phyloP scores from a whole-genome alignment of 352 stramenopile species.

The Pythium plurisporium region DNA sequence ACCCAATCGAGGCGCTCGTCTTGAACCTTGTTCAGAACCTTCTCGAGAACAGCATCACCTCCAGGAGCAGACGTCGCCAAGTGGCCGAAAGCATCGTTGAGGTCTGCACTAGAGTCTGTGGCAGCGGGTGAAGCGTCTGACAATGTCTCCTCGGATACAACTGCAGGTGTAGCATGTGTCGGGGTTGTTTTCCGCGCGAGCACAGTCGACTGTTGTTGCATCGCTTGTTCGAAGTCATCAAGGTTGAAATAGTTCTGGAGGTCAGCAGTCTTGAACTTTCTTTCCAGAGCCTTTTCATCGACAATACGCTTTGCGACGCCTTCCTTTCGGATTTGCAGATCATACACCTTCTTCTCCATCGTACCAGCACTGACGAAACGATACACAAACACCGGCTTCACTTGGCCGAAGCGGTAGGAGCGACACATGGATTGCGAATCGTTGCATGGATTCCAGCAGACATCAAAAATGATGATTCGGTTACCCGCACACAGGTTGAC shows the following conservation, averaged over 20 bases:
- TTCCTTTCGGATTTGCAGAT: constrained; percentile 88
- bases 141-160: neutral
- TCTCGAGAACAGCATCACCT: constrained; percentile 47
- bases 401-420: constrained; percentile 90
- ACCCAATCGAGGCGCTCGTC: constrained; percentile 38
- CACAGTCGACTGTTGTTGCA: constrained; percentile 37
- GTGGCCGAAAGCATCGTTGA: neutral
- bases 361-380: constrained; percentile 88
- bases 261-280: constrained; percentile 78
- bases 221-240: constrained; percentile 72
- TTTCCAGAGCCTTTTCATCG: constrained; percentile 80
- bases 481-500: constrained; percentile 89
- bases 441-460: constrained; percentile 91
- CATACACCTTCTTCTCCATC: constrained; percentile 93
- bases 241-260: constrained; percentile 84
- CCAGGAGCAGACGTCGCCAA: constrained; percentile 22
- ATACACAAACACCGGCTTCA: constrained; percentile 91
- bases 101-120: neutral
- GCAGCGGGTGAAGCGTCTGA: neutral
- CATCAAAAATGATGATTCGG: constrained; percentile 90
- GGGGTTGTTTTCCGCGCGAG: neutral
- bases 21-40: constrained; percentile 33
- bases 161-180: neutral
- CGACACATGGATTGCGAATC: constrained; percentile 92
- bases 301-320: constrained; percentile 87